Conservation (phyloP, 306 rosid genomes). For the Trichosanthes cucumerina region DNA sequence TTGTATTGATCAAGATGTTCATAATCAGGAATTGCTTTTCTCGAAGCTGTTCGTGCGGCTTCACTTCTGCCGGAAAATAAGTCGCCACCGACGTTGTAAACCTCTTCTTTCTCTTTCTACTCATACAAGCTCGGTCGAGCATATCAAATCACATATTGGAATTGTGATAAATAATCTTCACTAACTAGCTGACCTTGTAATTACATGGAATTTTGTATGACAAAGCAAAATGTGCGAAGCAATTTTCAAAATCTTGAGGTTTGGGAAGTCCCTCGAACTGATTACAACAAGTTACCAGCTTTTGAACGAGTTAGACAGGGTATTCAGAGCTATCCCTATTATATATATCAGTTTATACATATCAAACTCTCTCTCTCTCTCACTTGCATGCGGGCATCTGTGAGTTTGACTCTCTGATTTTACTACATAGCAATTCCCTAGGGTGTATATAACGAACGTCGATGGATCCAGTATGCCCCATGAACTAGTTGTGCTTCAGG, state of each 20-base stretch:
- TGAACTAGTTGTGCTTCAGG: slow-evolving; percentile 38
- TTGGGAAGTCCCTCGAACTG: slow-evolving; percentile 33
- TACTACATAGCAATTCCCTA: slow-evolving; percentile 44
- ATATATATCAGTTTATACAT: not conserved
- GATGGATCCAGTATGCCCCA: slow-evolving; percentile 22
- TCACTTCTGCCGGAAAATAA: slow-evolving; percentile 42
- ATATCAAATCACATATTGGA: not conserved
- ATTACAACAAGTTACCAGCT: slow-evolving; percentile 39
- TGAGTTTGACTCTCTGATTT: not conserved
- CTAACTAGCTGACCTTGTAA: not conserved
- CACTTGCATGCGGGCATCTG: not conserved
- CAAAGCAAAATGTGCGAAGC: slow-evolving; percentile 31
- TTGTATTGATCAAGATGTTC: not conserved
- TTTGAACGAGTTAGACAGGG: slow-evolving; percentile 66
- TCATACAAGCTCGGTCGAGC: not conserved
- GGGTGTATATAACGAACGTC: slow-evolving; percentile 26
- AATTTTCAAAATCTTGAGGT: slow-evolving; percentile 31
- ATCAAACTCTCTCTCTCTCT: not conserved
- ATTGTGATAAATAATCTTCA: not conserved
- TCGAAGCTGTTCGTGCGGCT: slow-evolving; percentile 67
- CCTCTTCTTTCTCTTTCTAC: slow-evolving; percentile 6
- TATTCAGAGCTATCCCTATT: slow-evolving; percentile 10
- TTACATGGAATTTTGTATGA: slow-evolving; percentile 3
- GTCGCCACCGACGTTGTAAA: slow-evolving; percentile 43
- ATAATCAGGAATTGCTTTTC: slow-evolving; percentile 50